These are phyloP conservation scores for Pythium brachiatum DNA, from an alignment of 352 stramenopile species.

Conservation along the genomic window DNA sequence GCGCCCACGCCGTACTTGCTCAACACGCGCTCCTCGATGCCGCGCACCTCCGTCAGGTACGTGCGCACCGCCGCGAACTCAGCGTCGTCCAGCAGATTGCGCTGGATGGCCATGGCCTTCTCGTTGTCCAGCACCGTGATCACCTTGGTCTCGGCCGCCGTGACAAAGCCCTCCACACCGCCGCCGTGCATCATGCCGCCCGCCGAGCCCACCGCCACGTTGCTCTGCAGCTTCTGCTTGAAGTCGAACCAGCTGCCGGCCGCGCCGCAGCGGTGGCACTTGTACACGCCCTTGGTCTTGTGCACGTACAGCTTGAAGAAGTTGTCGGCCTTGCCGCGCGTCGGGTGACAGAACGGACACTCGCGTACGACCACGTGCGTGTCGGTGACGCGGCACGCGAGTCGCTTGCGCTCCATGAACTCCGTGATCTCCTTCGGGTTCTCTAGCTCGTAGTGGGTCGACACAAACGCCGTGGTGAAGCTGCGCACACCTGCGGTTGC, in stretches of 20 bases:
- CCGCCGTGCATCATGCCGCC: slow-evolving; percentile 35
- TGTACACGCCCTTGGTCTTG: slow-evolving; percentile 84
- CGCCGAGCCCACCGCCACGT: slow-evolving; percentile 46
- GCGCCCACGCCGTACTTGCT: slow-evolving; percentile 89
- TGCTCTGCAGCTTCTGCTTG: slow-evolving; percentile 74
- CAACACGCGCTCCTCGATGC: slow-evolving; percentile 67
- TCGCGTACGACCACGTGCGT: slow-evolving; percentile 79
- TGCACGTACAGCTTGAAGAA: slow-evolving; percentile 92
- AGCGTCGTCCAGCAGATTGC: slow-evolving; percentile 69
- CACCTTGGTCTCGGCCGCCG: slow-evolving; percentile 44
- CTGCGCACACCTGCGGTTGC: not conserved
- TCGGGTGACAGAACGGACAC: slow-evolving; percentile 87
- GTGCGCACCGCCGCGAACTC: slow-evolving; percentile 59
- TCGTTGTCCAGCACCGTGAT: slow-evolving; percentile 80
- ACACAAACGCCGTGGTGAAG: slow-evolving; percentile 52
- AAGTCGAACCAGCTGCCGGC: slow-evolving; percentile 90
- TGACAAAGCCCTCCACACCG: not conserved
- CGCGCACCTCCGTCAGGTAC: slow-evolving; percentile 72
- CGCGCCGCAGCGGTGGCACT: slow-evolving; percentile 87
- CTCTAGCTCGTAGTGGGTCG: slow-evolving; percentile 72
- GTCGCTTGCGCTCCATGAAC: slow-evolving; percentile 74
- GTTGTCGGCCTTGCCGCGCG: slow-evolving; percentile 79
- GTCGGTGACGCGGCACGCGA: slow-evolving; percentile 63
- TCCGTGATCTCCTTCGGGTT: slow-evolving; percentile 61
- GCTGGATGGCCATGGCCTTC: slow-evolving; percentile 83